phyloP scores from a whole-genome alignment of 2,329 filamentous ascomycete genomes.

The Dothideomycetidae sp. region DNA sequence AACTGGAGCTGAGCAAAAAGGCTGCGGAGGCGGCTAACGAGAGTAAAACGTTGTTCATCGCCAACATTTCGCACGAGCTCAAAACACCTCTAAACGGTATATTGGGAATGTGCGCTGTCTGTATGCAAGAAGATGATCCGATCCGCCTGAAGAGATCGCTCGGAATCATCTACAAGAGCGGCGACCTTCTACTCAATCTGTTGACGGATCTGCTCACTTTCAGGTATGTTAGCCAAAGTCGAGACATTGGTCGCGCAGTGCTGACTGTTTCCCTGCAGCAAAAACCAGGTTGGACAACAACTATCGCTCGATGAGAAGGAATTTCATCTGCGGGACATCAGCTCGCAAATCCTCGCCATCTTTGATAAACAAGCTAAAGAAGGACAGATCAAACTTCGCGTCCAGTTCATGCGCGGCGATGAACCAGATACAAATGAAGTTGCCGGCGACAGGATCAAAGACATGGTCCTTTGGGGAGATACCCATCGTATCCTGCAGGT shows the following conservation, averaged over 20 bases:
- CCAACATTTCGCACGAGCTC: slow-evolving; percentile 76
- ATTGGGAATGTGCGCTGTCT: slow-evolving; percentile 82
- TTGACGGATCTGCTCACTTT: slow-evolving; percentile 84
- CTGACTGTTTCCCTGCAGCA: slow-evolving; percentile 38
- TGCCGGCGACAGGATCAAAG: slow-evolving; percentile 46
- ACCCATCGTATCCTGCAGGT: slow-evolving; percentile 82
- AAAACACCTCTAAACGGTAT: slow-evolving; percentile 95
- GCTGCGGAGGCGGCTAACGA: slow-evolving; percentile 90
- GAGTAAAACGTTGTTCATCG: slow-evolving; percentile 94
- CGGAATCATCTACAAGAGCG: slow-evolving; percentile 79
- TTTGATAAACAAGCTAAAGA: slow-evolving; percentile 85
- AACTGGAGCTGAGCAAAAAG: slow-evolving; percentile 80
- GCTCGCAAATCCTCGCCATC: slow-evolving; percentile 67
- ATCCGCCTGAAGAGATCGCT: slow-evolving; percentile 66
- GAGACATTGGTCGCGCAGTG: slow-evolving; percentile 16
- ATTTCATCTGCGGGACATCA: slow-evolving; percentile 71
- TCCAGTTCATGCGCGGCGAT: slow-evolving; percentile 50
- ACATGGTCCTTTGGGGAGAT: slow-evolving; percentile 86
- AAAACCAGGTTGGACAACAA: slow-evolving; percentile 83
- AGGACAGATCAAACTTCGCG: slow-evolving; percentile 56
- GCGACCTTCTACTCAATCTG: slow-evolving; percentile 68
- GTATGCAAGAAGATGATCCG: slow-evolving; percentile 80
- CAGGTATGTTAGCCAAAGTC: slow-evolving; percentile 10
- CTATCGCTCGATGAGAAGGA: slow-evolving; percentile 71
- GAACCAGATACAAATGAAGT: slow-evolving; percentile 12